Base-by-base conservation (phyloP, 108 stramenopile species). In the Fragilaria crotonensis region DNA sequence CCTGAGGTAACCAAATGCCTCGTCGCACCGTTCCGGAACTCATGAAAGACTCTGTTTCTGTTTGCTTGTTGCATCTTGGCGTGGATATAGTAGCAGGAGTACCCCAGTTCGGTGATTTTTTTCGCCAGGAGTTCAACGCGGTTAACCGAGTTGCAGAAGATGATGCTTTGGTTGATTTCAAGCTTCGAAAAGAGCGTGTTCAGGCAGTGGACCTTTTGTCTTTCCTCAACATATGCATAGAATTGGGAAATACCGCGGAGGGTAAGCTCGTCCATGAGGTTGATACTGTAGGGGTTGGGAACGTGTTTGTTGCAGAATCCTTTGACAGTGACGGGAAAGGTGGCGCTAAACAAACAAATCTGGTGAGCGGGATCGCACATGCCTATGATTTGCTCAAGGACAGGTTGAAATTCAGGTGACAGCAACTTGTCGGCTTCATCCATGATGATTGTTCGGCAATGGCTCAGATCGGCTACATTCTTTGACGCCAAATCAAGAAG, bases 201-300 rank as follows among this genome's bases (percentile, higher is more conserved):
- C 67, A 98, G 87, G 72, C 96, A 97, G 68, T 95, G 95, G 20
- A 97, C 95, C 83, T 98, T 98, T 81, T 98, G 95, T 46, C 95
- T 73, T 68, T 99, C 99, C 58, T 96, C 95, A 30, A 99, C 97
- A 64, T 96, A 98, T 54, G 97, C 97, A 70, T 99, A 99, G 67
- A 89, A 98, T 77, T 98, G 97, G 25, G 95, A 85, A 56, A 99
- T 94, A 71, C 97, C 97, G 46, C 94, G 80, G 25, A 99, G 95
- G 23, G 97, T 99, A 50, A 99, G 94, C 74, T 99, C 99, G 50
- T 99, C 99, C 97, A 98, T 98, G 25, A 99, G 85, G 66, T 99
- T 98, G 76, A 98, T 96, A 45, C 83, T 83, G 68, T 94, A 94
- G 17, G 94, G 84, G 48, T 90, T 89, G 20, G 92, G 89, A 41